Conservation (phyloP, 2,329 filamentous ascomycete species). For the Pleoardoris graminearum region DNA sequence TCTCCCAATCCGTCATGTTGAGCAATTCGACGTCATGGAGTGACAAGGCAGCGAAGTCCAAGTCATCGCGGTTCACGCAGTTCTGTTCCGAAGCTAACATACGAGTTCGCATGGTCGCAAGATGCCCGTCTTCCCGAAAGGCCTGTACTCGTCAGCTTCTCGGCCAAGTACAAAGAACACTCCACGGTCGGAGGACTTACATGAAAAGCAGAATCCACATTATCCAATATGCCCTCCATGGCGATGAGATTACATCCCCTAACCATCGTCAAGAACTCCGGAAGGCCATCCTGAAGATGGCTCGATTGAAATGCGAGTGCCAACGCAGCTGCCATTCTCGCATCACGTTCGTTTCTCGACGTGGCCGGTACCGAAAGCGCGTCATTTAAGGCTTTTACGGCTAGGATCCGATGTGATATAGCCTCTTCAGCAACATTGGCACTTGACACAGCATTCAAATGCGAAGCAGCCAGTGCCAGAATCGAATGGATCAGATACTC, state of each 20-base stretch:
- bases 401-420: conserved; percentile 67
- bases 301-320: conserved; percentile 45
- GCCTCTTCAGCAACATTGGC: conserved; percentile 59
- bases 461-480: conserved; percentile 68
- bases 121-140: conserved; percentile 39
- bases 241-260: conserved; percentile 44
- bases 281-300: conserved; percentile 43
- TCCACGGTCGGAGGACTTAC: conserved; percentile 18
- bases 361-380: conserved; percentile 42
- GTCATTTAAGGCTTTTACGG: conserved; percentile 56
- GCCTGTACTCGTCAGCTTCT: conserved; percentile 18
- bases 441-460: conserved; percentile 58
- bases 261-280: conserved; percentile 45
- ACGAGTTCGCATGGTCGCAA: conserved; percentile 35
- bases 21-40: conserved; percentile 31
- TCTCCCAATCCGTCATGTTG: conserved; percentile 34
- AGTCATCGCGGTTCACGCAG: conserved; percentile 29
- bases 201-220: conserved; percentile 34
- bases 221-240: conserved; percentile 24
- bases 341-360: conserved; percentile 38
- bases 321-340: conserved; percentile 43
- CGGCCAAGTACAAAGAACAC: neutral
- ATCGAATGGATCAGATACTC: conserved; percentile 73
- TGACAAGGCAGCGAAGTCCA: conserved; percentile 37
- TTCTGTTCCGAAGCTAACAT: conserved; percentile 23